phyloP scores from a whole-genome alignment of 2,329 filamentous ascomycete genomes.

The Trichoderma breve region DNA sequence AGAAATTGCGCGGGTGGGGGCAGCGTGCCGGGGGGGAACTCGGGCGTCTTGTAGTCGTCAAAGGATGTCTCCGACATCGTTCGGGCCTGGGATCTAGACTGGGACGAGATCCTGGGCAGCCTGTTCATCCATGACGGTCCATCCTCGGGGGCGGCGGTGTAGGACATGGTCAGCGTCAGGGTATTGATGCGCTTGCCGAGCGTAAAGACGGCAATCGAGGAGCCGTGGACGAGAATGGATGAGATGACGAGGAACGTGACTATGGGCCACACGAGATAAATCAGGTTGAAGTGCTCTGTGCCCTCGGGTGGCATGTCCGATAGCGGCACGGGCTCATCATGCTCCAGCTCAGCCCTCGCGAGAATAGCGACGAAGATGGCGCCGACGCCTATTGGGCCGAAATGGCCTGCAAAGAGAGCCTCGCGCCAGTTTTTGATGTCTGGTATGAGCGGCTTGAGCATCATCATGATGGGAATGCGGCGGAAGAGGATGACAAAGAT shows the following conservation, averaged over 20 bases:
- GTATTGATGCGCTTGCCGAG: conserved; percentile 98
- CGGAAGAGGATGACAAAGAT: conserved; percentile 93
- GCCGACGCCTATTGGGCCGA: conserved; percentile 94
- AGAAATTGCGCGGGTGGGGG: conserved; percentile 76
- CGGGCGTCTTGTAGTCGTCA: conserved; percentile 59
- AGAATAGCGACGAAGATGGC: conserved; percentile 94
- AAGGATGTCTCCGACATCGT: conserved; percentile 77
- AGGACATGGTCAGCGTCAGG: conserved; percentile 90
- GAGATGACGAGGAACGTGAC: conserved; percentile 90
- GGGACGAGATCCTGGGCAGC: conserved; percentile 67
- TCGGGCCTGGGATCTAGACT: conserved; percentile 77
- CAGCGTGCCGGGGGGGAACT: conserved; percentile 66
- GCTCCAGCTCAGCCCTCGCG: conserved; percentile 86
- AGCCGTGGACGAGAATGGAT: conserved; percentile 94
- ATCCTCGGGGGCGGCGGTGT: conserved; percentile 85
- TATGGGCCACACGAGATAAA: conserved; percentile 92
- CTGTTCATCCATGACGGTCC: conserved; percentile 94
- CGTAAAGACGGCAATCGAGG: conserved; percentile 97
- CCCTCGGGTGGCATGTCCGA: conserved; percentile 55
- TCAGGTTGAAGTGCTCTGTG: conserved; percentile 63
- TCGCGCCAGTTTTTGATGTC: conserved; percentile 99
- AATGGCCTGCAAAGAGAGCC: conserved; percentile 93
- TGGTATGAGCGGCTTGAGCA: conserved; percentile 86
- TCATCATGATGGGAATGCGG: conserved; percentile 90
- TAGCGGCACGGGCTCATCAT: conserved; percentile 70